Conservation (phyloP, 345 rosid genomes). For the Turritis glabra region DNA sequence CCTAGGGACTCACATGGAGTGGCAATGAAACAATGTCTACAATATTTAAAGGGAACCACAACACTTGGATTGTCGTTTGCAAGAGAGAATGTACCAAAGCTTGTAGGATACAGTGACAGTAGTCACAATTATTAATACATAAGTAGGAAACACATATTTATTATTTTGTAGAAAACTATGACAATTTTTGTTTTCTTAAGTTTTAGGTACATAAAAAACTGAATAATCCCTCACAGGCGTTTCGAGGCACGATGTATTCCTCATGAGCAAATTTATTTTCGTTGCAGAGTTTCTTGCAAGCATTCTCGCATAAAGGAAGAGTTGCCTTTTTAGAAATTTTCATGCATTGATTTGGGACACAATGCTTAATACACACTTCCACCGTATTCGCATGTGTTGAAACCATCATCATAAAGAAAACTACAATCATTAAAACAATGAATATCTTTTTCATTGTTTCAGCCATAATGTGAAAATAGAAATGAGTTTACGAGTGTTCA, state of each 20-base stretch:
- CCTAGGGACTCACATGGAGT: too few relatives aligned
- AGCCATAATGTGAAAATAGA: not conserved
- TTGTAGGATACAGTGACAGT: too few relatives aligned
- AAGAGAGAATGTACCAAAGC: rapidly evolving
- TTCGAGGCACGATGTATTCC: not conserved
- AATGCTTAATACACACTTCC: slow-evolving; percentile 1
- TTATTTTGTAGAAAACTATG: too few relatives aligned
- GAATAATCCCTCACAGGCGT: not conserved
- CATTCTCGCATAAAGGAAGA: not conserved
- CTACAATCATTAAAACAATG: not conserved
- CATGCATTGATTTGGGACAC: not conserved
- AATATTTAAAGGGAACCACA: too few relatives aligned
- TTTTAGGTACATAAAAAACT: not conserved
- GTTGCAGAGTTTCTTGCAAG: not conserved
- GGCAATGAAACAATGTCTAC: too few relatives aligned
- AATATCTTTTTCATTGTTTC: not conserved
- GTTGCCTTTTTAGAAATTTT: not conserved
- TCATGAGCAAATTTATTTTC: not conserved
- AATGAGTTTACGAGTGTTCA: not conserved
- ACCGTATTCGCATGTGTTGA: not conserved
- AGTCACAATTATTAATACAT: too few relatives aligned
- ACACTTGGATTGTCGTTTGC: too few relatives aligned
- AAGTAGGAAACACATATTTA: too few relatives aligned
- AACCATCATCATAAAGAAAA: slow-evolving; percentile 13
- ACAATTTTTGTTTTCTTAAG: too few relatives aligned